Evolutionary conservation across 2,329 filamentous ascomycete species (phyloP).

Genomic region (Sclerotinia trifoliorum): DNA sequence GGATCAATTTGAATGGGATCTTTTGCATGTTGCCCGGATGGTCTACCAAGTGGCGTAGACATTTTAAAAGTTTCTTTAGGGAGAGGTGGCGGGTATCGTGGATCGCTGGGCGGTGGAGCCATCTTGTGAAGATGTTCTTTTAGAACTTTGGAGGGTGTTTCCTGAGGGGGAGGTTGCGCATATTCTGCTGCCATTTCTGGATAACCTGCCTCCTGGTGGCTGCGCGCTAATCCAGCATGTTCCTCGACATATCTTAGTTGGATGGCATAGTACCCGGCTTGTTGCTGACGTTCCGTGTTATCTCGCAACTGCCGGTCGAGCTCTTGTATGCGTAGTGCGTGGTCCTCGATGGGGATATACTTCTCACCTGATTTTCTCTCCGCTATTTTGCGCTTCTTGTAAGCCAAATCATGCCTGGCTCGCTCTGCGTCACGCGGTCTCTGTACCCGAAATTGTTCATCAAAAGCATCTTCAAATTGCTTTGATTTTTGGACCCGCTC

Average conservation of each 20-base stretch:
- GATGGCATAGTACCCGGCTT: not conserved
- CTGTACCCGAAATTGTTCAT: not conserved
- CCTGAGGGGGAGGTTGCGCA: not conserved
- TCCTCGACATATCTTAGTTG: not conserved
- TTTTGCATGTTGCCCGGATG: not conserved
- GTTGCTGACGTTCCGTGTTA: not conserved
- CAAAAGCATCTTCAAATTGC: not conserved
- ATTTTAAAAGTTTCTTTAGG: too few species aligned
- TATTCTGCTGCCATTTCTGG: not conserved
- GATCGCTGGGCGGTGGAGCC: not conserved
- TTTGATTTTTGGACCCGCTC: not conserved
- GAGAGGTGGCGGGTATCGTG: not conserved
- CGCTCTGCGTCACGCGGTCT: conserved; percentile 1
- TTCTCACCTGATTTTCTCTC: not conserved
- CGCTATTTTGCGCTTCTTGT: conserved; percentile 9
- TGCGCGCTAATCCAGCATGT: not conserved
- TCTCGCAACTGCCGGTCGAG: not conserved
- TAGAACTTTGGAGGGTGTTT: not conserved
- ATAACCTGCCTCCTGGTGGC: too few species aligned
- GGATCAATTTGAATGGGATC: not conserved
- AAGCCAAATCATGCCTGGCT: not conserved
- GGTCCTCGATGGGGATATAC: not conserved
- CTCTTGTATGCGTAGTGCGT: not conserved
- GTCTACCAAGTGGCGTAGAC: not conserved
- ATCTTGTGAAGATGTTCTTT: not conserved